These are phyloP conservation scores for Saccharomycopsis olivae DNA, from an alignment of 805 yeast species.

Conservation along the genomic window DNA sequence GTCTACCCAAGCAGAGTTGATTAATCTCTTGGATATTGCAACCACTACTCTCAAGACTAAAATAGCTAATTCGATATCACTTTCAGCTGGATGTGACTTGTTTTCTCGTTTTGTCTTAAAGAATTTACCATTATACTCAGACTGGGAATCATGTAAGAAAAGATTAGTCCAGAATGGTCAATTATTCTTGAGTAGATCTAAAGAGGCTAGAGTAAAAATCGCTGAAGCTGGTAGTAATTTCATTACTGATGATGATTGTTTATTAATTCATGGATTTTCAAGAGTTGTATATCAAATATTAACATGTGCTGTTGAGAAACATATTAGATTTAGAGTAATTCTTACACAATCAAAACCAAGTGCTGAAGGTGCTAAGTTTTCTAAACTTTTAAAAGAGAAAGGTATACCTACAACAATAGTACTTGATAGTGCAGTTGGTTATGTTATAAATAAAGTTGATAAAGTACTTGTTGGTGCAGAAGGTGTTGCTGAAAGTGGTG, in stretches of 20 bases:
- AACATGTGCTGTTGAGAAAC: slow-evolving; percentile 60
- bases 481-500: slow-evolving; percentile 98
- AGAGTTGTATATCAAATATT: slow-evolving; percentile 80
- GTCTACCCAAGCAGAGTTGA: slow-evolving; percentile 86
- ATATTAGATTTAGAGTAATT: slow-evolving; percentile 73
- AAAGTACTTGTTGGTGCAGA: slow-evolving; percentile 96
- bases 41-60: slow-evolving; percentile 63
- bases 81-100: slow-evolving; percentile 95
- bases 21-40: slow-evolving; percentile 68
- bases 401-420: slow-evolving; percentile 84
- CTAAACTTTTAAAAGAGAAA: slow-evolving; percentile 48
- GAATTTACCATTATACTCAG: slow-evolving; percentile 76
- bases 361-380: slow-evolving; percentile 61
- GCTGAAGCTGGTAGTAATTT: slow-evolving; percentile 84
- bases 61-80: slow-evolving; percentile 83
- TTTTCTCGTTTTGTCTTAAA: slow-evolving; percentile 88
- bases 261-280: slow-evolving; percentile 83
- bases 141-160: slow-evolving; percentile 88
- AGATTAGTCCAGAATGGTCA: slow-evolving; percentile 92
- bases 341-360: slow-evolving; percentile 87
- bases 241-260: slow-evolving; percentile 84
- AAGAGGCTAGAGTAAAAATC: slow-evolving; percentile 75
- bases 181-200: slow-evolving; percentile 82
- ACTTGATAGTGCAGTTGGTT: slow-evolving; percentile 91
- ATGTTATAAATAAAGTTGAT: slow-evolving; percentile 81